Evolutionary conservation across 805 yeast genomes (phyloP).

Genomic region (Candida piceae): DNA sequence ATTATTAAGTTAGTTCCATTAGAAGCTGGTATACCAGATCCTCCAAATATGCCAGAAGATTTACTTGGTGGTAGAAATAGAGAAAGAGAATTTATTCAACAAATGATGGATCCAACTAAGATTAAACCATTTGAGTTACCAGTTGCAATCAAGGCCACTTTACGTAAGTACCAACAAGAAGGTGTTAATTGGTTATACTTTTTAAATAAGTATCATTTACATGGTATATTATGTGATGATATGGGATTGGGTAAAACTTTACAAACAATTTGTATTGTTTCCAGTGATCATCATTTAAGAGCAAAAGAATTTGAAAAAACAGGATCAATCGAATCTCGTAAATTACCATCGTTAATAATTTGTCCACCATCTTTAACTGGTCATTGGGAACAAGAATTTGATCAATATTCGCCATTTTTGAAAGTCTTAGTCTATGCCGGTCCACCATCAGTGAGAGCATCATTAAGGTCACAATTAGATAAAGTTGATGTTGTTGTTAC

Average conservation of each 20-base stretch:
- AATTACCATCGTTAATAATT: constrained; percentile 76
- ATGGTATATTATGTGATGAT: constrained; percentile 97
- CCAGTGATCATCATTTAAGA: constrained; percentile 90
- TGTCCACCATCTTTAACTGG: constrained; percentile 99
- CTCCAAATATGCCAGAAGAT: constrained; percentile 81
- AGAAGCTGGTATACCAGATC: constrained; percentile 96
- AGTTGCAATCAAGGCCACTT: constrained; percentile 84
- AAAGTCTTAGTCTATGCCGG: constrained; percentile 87
- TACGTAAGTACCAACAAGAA: constrained; percentile 94
- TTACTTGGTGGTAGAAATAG: constrained; percentile 83
- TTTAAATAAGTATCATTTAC: constrained; percentile 88
- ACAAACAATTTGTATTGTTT: constrained; percentile 94
- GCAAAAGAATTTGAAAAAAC: constrained; percentile 63
- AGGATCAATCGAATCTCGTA: constrained; percentile 58
- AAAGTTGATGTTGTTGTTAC: constrained; percentile 84
- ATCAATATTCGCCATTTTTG: constrained; percentile 84
- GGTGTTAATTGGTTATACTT: constrained; percentile 99
- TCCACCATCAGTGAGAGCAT: constrained; percentile 68
- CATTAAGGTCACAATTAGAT: constrained; percentile 47
- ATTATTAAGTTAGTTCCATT: constrained; percentile 92
- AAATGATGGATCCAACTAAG: constrained; percentile 96
- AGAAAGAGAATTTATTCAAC: constrained; percentile 91
- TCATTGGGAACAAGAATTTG: constrained; percentile 96
- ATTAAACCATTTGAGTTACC: constrained; percentile 86
- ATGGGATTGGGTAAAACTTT: constrained; percentile 98